Base-by-base conservation (phyloP, 1,139 yeast species). In the Candida sanyaensis region DNA sequence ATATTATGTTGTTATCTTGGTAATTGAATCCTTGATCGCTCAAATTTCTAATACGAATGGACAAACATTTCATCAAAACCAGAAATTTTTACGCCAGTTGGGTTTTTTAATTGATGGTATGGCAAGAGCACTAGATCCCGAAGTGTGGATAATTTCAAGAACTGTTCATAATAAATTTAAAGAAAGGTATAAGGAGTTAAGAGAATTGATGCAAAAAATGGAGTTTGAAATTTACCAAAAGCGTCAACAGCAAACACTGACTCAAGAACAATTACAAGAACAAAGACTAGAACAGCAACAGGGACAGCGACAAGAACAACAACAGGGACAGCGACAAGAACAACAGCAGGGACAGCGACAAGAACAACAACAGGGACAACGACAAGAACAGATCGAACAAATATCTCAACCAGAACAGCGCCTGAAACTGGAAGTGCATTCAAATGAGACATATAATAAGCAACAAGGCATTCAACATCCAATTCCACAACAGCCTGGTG, bases 81-180 rank as follows among this genome's bases (percentile, higher is more conserved):
- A 12, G 7, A 38, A 32, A 9, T 30, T 44, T 27, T 32, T 50
- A 11, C 28, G 26, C 9, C 47, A 49, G 39, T 43, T 50, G 27
- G 43, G 44, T 26, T 46, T 29, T 41, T 48, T 50, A 34, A 27
- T 50, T 24, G 33, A 28, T 5, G 43, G 29, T 33, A 24, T 44
- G 28, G 41, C 33, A 12, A 40, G 29, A 7, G 37, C 44, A n/a
- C 44, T 50, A 27, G 43, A 46, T 26, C 43, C 50, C 6, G 41
- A 46, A 13, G 40, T 44, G 12, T 50, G 51, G 51, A 17, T 46
- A 9, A 37, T 50, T n/a, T 31, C 46, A 9, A 46, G 47, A 32
- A 40, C 27, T 24, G 48, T 49, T n/a, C 40, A 46, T 9, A 26
- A 32, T 30, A 41, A 46, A 27, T 45, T 50, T 10, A 38, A 46